These are phyloP conservation scores for Phaffia rhodozyma DNA, from an alignment of 1,284 basidiomycete species.

Conservation along the genomic window DNA sequence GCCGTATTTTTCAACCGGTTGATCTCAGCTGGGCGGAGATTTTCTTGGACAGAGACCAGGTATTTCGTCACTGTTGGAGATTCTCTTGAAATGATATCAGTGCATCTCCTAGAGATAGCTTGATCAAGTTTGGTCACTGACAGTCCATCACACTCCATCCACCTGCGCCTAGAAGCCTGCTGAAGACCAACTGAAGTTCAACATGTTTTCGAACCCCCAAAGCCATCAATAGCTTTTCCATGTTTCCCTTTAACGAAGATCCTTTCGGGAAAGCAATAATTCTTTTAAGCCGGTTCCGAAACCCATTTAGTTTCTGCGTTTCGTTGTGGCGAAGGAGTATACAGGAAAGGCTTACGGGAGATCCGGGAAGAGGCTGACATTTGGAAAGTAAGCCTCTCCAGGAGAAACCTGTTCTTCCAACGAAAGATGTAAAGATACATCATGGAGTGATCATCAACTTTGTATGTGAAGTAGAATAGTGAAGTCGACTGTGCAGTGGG, in stretches of 20 bases:
- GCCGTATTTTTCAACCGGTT: constrained; percentile 63
- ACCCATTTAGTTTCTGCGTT: not conserved
- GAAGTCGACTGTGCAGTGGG: too few relatives aligned
- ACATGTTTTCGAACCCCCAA: constrained; percentile 86
- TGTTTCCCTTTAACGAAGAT: constrained; percentile 50
- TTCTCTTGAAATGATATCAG: not conserved
- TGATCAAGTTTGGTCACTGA: not conserved
- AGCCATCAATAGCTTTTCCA: constrained; percentile 64
- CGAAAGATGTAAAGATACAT: constrained; percentile 28
- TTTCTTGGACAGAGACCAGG: constrained; percentile 70
- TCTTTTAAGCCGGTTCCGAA: constrained; percentile 12
- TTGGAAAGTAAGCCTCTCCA: constrained; percentile 72
- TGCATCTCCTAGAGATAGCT: too few relatives aligned
- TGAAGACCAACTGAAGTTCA: constrained; percentile 76
- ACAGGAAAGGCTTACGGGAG: constrained; percentile 40
- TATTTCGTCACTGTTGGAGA: constrained; percentile 57
- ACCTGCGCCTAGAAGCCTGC: constrained; percentile 72
- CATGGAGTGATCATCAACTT: constrained; percentile 22
- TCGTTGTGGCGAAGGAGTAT: not conserved
- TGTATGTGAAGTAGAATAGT: not conserved
- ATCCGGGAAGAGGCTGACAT: constrained; percentile 77
- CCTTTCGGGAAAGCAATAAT: constrained; percentile 65
- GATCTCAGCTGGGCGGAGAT: constrained; percentile 55
- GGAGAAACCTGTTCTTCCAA: constrained; percentile 37
- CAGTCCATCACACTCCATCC: constrained; percentile 61